A percentile compares a stretch with the other conserved stretches of the same genome.
phyloP scores from a whole-genome alignment of 345 rosid species.

The Cardiospermum halicacabum region DNA sequence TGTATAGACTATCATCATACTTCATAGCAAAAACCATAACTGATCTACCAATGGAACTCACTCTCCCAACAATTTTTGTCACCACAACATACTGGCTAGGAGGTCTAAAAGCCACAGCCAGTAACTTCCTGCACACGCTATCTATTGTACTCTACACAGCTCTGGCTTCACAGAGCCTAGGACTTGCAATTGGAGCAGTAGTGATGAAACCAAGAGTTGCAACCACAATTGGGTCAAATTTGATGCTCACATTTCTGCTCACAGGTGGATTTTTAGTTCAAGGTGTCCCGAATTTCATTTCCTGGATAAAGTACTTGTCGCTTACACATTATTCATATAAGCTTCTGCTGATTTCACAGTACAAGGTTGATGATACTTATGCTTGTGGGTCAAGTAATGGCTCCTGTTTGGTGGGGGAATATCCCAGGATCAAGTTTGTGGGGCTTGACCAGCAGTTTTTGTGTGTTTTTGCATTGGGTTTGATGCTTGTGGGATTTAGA shows the following conservation, averaged over 20 bases:
- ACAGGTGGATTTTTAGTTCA: slow-evolving; percentile 51
- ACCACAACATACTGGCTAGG: slow-evolving; percentile 68
- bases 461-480: slow-evolving; percentile 27
- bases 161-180: slow-evolving; percentile 46
- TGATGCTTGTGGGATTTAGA: slow-evolving; percentile 43
- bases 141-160: slow-evolving; percentile 31
- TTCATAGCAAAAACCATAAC: slow-evolving; percentile 55
- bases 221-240: slow-evolving; percentile 29
- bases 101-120: slow-evolving; percentile 40
- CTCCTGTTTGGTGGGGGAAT: slow-evolving; percentile 42
- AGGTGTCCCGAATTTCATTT: slow-evolving; percentile 39
- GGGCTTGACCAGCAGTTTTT: slow-evolving; percentile 35
- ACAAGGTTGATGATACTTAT: slow-evolving; percentile 26
- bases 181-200: slow-evolving; percentile 53
- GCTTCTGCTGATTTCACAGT: slow-evolving; percentile 47
- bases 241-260: slow-evolving; percentile 35
- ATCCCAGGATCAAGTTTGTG: slow-evolving; percentile 29
- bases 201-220: slow-evolving; percentile 46
- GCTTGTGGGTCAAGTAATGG: slow-evolving; percentile 16
- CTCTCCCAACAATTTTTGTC: slow-evolving; percentile 53
- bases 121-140: slow-evolving; percentile 42
- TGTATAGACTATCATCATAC: slow-evolving; percentile 77
- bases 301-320: slow-evolving; percentile 45
- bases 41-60: slow-evolving; percentile 78
- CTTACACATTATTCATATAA: slow-evolving; percentile 36